A percentile compares a stretch with the other conserved stretches of the same genome.
These are phyloP conservation scores for Calonectria montana DNA, from an alignment of 2,329 filamentous ascomycete genomes.

Conservation along the genomic window DNA sequence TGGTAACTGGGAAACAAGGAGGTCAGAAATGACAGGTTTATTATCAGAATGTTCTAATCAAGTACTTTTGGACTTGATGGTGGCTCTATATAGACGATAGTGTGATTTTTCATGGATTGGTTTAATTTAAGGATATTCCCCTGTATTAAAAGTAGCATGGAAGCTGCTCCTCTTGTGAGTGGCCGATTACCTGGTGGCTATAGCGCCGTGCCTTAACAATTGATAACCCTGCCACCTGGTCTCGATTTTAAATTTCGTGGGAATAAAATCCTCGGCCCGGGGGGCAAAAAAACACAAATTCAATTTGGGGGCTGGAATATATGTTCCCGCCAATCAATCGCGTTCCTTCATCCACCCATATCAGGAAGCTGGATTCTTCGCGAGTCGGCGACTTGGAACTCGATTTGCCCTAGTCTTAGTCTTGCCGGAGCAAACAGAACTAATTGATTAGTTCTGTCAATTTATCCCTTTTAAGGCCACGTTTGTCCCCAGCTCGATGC, in stretches of 20 bases:
- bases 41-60: background rate
- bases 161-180: too few relatives aligned
- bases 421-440: too few relatives aligned
- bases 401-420: too few relatives aligned
- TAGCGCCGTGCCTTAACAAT: too few relatives aligned
- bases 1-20: constrained; percentile 60
- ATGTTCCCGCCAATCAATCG: background rate
- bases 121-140: background rate
- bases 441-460: background rate
- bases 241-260: too few relatives aligned
- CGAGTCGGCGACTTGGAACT: background rate
- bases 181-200: background rate
- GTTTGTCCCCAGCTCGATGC: background rate
- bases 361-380: background rate
- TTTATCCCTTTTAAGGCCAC: background rate
- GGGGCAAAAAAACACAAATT: background rate
- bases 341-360: background rate
- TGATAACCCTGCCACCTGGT: too few relatives aligned
- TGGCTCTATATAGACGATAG: background rate
- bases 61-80: background rate
- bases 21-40: background rate
- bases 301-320: too few relatives aligned
- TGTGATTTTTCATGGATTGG: background rate
- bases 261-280: too few relatives aligned
- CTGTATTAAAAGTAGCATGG: background rate